phyloP scores from a whole-genome alignment of 768 basidiomycete species.

The Krasilnikovozyma curviuscula region DNA sequence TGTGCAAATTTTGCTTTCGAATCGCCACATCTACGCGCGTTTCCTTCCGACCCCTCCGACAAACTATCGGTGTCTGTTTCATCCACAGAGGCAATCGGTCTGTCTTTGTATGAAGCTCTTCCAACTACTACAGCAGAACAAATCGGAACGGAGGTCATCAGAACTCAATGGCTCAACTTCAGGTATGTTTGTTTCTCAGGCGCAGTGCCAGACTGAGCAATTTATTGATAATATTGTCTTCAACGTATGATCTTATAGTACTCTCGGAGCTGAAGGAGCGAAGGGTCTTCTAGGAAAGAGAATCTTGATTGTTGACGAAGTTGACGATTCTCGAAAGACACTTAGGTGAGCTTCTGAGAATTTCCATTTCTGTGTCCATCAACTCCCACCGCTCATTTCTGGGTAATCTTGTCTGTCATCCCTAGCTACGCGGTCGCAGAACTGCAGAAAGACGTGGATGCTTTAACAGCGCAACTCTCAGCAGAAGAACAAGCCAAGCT shows the following conservation, averaged over 20 bases:
- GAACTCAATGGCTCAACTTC: constrained; percentile 77
- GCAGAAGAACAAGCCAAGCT: constrained; percentile 17
- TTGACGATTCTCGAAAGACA: constrained; percentile 53
- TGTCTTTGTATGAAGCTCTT: constrained; percentile 83
- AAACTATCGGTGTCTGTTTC: not conserved
- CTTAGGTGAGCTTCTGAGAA: constrained; percentile 43
- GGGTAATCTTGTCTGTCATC: not conserved
- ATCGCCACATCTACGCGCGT: not conserved
- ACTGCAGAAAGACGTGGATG: constrained; percentile 59
- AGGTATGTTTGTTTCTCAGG: constrained; percentile 27
- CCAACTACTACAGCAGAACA: constrained; percentile 52
- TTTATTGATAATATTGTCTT: not conserved
- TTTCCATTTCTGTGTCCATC: not conserved
- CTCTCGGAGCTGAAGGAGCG: not conserved
- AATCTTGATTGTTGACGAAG: constrained; percentile 52
- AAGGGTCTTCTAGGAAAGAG: constrained; percentile 51
- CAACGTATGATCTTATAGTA: constrained; percentile 3
- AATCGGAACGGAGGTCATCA: constrained; percentile 52
- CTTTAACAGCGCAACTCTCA: constrained; percentile 2
- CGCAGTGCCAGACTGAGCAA: too few species aligned
- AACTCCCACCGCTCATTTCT: constrained; percentile 1
- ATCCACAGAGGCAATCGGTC: constrained; percentile 58
- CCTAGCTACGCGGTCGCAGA: constrained; percentile 73
- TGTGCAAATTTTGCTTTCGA: too few species aligned
- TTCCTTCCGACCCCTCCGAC: too few species aligned